Base-by-base conservation (phyloP, 352 stramenopile genomes). In the Pythium insidiosum region DNA sequence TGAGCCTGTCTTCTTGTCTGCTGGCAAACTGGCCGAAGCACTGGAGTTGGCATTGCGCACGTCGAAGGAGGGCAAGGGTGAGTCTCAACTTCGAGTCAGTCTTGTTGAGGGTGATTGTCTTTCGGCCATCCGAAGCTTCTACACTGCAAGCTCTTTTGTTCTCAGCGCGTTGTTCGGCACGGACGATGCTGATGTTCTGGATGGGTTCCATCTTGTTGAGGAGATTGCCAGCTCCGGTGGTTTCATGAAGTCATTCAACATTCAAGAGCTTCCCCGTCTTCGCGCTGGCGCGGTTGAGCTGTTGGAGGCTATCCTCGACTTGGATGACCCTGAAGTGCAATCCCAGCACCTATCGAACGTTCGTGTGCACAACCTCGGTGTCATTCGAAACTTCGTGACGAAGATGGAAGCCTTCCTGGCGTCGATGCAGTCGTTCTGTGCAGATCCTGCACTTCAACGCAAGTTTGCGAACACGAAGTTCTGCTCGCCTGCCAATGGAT, bases 381-480 rank as follows among this genome's bases (percentile, higher is more conserved):
- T 90, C 28, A 86, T 88, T 22, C 80, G 80, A 42, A 92, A 90
- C 68, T 92, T 92, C 69, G 80, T 92, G n/a, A 67, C 49, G 31
- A 90, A 92, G 64, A 92, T 88, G 77, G 80, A 92, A 28, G 56
- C 56, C 1, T 81, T 93, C 42, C 41, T 93, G 18, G 83, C 68
- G 29, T 56, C 53, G 3, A 53, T 93, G 2, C 75, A 84, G 39
- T 52, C 52, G 18, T 93, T 93, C 49, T 88, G 73, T 39, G 47
- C 72, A 22, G 77, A 86, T 41, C 73, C 68, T 12, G 63, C 55
- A 20, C 28, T 86, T 34, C 68, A 76, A 49, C 62, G 62, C 49
- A 89, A 88, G 57, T 90, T 92, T 37, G 54, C 46, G 18, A 88
- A 84, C 63, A 64, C 78, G 12, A 90, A 88, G 50, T 91, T 91